Evolutionary conservation across 768 basidiomycete genomes (phyloP), one percentile per base, ranked within the genome.

Genomic region (Harrya chromipes): DNA sequence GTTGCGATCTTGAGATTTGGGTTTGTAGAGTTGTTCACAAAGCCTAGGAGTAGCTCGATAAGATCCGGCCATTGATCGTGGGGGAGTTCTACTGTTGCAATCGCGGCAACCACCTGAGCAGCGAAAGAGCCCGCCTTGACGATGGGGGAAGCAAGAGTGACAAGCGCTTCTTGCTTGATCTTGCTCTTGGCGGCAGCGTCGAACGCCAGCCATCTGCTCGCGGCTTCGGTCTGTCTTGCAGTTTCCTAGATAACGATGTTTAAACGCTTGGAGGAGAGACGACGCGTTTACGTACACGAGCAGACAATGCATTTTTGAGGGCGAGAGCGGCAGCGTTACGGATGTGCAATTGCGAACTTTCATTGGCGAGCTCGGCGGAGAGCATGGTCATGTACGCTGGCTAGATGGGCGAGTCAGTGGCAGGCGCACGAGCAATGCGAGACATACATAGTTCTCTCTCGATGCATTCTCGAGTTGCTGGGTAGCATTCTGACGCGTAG

Each of bases 291-390:
- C 90, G 70, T 74, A 97, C 95, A 62, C 91, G 78, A 53, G 94
- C 92, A 29, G 86, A 81, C 50, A 99, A 72, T 52, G 93, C 82
- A 70, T 99, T 99, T 81, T 98, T 99, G 70, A 99, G 76, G 17
- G 95, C 94, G 44, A 99, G 78, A 67, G 92, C 94, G 20, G 97
- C 94, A n/a, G 95, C 94, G 64, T 90, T 95, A 58, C 97, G 80
- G 45, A 94, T 81, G 67, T 92, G 85, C 29, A 84, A 62, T 13
- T 79, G 74, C 6, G 79, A 79, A 38, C 55, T 72, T 66, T 94
- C 91, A 58, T 92, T 86, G 24, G 84, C 82, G 40, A 99, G 81
- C 56, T 93, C 90, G 16, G 81, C 72, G 16, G 90, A 86, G 54
- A 99, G 84, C 79, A 90, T 92, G 65, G 85, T 67, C 83, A 97